Percentiles rank a stretch among this genome's conserved stretches.
phyloP scores from a whole-genome alignment of 192 early-diverging fungal genomes.

The Coemansia sp. region DNA sequence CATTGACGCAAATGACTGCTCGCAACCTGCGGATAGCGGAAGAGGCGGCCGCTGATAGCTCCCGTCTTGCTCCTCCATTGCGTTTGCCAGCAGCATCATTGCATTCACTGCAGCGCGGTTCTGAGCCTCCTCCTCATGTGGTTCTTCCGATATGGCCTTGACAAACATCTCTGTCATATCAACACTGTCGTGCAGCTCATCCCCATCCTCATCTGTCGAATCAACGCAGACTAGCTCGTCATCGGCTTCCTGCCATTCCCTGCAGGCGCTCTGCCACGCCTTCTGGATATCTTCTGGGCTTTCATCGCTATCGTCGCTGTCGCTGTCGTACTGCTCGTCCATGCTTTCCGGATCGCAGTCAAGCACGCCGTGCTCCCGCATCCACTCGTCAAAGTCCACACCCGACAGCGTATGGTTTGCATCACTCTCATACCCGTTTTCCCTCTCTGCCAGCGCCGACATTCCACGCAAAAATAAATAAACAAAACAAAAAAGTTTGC shows the following conservation, averaged over 20 bases:
- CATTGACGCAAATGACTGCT: conserved; percentile 17
- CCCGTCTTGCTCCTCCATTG: not conserved
- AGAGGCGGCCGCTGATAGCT: conserved; percentile 10
- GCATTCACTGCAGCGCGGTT: not conserved
- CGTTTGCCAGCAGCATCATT: not conserved
- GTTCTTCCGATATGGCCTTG: too few species aligned
- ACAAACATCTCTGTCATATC: too few species aligned
- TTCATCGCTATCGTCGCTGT: not conserved
- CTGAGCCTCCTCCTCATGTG: not conserved
- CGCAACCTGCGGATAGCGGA: not conserved
- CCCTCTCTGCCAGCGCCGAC: too few species aligned
- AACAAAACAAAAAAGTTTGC: too few species aligned
- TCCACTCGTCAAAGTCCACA: conserved; percentile 43
- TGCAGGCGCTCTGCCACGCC: conserved; percentile 13
- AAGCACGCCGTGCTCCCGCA: conserved; percentile 23
- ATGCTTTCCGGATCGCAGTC: conserved; percentile 1
- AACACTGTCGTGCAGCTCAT: too few species aligned
- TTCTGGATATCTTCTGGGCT: conserved; percentile 3
- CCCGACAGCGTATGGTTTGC: conserved; percentile 11
- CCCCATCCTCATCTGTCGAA: conserved; percentile 4
- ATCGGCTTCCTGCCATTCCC: conserved; percentile 10
- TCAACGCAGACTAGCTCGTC: conserved; percentile 12
- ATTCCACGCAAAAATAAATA: too few species aligned
- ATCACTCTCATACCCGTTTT: too few species aligned
- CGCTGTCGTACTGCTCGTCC: not conserved